These are phyloP conservation scores for Colletotrichum sp. DNA, from an alignment of 2,329 filamentous ascomycete species.

Conservation along the genomic window DNA sequence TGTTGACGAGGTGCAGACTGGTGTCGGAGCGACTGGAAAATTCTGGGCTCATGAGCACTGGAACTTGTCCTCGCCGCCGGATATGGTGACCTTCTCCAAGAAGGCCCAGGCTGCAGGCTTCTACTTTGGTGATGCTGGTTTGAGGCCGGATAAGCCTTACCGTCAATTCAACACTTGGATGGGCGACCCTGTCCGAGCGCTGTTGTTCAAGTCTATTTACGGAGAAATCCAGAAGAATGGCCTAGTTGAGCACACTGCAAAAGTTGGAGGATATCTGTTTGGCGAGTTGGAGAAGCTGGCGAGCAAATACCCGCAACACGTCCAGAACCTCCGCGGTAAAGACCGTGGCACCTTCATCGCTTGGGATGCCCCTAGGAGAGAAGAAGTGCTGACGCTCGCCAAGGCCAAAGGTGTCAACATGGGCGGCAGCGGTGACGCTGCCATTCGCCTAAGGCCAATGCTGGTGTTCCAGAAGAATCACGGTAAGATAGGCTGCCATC, in stretches of 20 bases:
- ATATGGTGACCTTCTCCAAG: constrained; percentile 96
- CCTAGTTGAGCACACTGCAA: constrained; percentile 79
- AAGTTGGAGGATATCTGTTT: constrained; percentile 81
- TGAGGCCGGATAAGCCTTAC: constrained; percentile 91
- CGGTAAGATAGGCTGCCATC: constrained; percentile 66
- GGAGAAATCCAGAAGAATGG: constrained; percentile 78
- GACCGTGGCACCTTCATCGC: constrained; percentile 91
- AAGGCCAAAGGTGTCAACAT: constrained; percentile 87
- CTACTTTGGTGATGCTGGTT: constrained; percentile 81
- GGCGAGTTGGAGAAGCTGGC: constrained; percentile 71
- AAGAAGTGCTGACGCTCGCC: constrained; percentile 78
- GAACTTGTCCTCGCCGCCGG: constrained; percentile 78
- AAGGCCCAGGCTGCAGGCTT: constrained; percentile 94
- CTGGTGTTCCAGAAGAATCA: constrained; percentile 91
- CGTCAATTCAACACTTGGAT: constrained; percentile 99
- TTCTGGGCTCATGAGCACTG: constrained; percentile 99
- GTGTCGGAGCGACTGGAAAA: constrained; percentile 88
- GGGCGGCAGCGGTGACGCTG: constrained; percentile 77
- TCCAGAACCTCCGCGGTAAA: constrained; percentile 86
- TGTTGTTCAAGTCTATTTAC: constrained; percentile 87
- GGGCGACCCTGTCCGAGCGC: constrained; percentile 86
- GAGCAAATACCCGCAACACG: constrained; percentile 74
- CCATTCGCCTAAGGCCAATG: constrained; percentile 87
- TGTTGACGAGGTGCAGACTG: constrained; percentile 93
- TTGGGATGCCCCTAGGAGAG: constrained; percentile 82